Base-by-base conservation (phyloP, 2,329 filamentous ascomycete genomes). In the Chrysosphaeria jannelii region DNA sequence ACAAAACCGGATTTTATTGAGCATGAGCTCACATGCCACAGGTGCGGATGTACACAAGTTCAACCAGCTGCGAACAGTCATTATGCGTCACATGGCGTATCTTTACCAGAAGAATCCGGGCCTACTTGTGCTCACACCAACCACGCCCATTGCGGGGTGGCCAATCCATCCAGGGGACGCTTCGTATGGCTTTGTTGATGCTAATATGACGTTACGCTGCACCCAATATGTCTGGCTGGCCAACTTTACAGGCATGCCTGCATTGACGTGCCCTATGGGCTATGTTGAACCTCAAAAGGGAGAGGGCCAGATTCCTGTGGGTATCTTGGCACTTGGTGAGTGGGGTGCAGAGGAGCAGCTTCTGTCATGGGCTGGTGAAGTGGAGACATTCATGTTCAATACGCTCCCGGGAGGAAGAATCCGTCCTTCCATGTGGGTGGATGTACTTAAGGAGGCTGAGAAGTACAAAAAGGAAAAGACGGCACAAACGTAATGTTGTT, bases 141-240 rank as follows among this genome's bases (percentile, higher is more conserved):
- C 75, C 1, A 60, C 62, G 4, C 72, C 78, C 0, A 57, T 69
- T 28, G 51, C 62, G 0, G 78, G 78, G 8, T 88, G 72, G 70
- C 57, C 58, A 20, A 61, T 66, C 13, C 29, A 40, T 8, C 42
- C 50, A 2, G 52, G 47, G 6, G 65, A 71, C 19, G 47, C 63
- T 10, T 47, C 47, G n/a, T 64, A 78, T 35, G 79, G 79, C 3
- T 48, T 75, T 32, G 66, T 55, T 18, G 69, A 91, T 39, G 66
- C 55, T 1, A 76, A 85, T 38, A 50, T 46, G 29, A 65, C 61
- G 10, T 47, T 89, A n/a, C 50, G 57, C 13, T 72, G 60, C 37
- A 89, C 90, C 75, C 61, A 68, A 41, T 90, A 75, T 43, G 64
- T 72, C 10, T 89, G 71, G 57, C 44, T 89, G 17, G 70, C 78